Conservation (phyloP, 2,329 filamentous ascomycete genomes). For the Monilinia laxa region DNA sequence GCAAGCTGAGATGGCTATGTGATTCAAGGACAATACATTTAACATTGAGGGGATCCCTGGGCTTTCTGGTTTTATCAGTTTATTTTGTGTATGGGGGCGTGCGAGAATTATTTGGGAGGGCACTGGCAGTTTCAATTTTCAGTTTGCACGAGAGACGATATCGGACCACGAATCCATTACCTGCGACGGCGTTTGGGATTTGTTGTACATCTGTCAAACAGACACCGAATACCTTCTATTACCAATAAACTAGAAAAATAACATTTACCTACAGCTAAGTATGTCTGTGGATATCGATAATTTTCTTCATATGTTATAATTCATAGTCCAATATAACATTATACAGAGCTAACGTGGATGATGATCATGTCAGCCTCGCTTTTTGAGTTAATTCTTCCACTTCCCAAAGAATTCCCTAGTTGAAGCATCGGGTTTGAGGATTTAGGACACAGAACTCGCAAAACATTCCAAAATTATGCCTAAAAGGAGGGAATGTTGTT, state of each 20-base stretch:
- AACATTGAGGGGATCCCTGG: constrained; percentile 25
- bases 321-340: not conserved
- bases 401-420: not conserved
- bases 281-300: constrained; percentile 2
- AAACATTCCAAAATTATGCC: not conserved
- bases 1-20: constrained; percentile 98
- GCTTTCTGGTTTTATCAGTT: constrained; percentile 29
- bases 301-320: not conserved
- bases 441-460: not conserved
- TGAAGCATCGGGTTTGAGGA: not conserved
- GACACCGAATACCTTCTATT: constrained; percentile 29
- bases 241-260: constrained; percentile 21
- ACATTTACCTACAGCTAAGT: constrained; percentile 23
- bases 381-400: constrained; percentile 2
- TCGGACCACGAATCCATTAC: constrained; percentile 24
- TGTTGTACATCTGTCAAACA: constrained; percentile 32
- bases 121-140: constrained; percentile 29
- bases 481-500: not conserved
- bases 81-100: constrained; percentile 28
- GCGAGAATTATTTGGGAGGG: constrained; percentile 35
- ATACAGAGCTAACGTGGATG: not conserved
- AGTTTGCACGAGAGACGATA: constrained; percentile 29
- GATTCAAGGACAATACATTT: constrained; percentile 33
- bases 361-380: constrained; percentile 12
- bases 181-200: constrained; percentile 36